Percentiles rank a stretch among this genome's conserved stretches.
Evolutionary conservation across 1,139 yeast species (phyloP).

Genomic region (Kurtzmaniella natalensis): DNA sequence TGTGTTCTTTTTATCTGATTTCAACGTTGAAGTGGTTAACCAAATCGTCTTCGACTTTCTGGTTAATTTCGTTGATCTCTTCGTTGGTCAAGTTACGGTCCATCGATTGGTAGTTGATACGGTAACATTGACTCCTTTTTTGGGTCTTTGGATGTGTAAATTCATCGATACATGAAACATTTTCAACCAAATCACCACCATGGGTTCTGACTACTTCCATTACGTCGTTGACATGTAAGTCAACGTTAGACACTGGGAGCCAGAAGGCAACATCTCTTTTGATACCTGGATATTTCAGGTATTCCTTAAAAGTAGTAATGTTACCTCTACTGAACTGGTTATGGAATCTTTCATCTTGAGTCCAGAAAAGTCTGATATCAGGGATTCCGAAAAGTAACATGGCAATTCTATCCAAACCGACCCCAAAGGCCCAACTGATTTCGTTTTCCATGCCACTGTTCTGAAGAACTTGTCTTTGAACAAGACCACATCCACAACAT

Average conservation of each 20-base stretch:
- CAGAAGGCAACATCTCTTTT: constrained; percentile 88
- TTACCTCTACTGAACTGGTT: constrained; percentile 63
- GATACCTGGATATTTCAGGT: constrained; percentile 88
- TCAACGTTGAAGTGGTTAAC: constrained; percentile 51
- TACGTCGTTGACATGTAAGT: constrained; percentile 78
- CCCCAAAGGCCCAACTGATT: constrained; percentile 95
- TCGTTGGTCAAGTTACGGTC: constrained; percentile 82
- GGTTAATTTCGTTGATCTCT: constrained; percentile 72
- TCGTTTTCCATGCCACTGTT: constrained; percentile 67
- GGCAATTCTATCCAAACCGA: constrained; percentile 93
- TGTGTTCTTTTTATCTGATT: constrained; percentile 61
- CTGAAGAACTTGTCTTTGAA: constrained; percentile 68
- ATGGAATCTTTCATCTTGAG: constrained; percentile 71
- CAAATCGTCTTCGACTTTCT: constrained; percentile 54
- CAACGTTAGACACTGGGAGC: constrained; percentile 47
- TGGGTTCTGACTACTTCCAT: constrained; percentile 86
- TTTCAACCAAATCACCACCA: constrained; percentile 88
- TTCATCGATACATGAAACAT: constrained; percentile 74
- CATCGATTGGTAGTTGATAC: constrained; percentile 93
- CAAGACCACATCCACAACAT: constrained; percentile 95
- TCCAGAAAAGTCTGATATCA: constrained; percentile 92
- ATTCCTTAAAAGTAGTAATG: constrained; percentile 77
- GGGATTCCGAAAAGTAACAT: constrained; percentile 94
- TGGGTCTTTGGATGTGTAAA: constrained; percentile 83
- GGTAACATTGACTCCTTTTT: constrained; percentile 74